phyloP scores from a whole-genome alignment of 768 basidiomycete species.

The Chalciporus sphaerocephalus region DNA sequence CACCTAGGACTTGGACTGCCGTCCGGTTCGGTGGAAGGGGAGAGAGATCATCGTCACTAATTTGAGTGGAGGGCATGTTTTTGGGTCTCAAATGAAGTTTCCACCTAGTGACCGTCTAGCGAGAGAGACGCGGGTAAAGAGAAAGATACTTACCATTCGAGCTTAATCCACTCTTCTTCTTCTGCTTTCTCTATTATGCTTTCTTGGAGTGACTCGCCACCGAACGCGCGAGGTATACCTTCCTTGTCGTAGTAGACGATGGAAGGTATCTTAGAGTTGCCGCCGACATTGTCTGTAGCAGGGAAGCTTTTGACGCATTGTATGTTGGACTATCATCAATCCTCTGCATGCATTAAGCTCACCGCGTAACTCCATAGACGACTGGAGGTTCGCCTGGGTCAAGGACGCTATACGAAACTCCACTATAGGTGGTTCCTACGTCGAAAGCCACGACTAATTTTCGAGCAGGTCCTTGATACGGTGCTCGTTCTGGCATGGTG shows the following conservation, averaged over 20 bases:
- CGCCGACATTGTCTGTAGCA: constrained; percentile 42
- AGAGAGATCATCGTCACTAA: constrained; percentile 35
- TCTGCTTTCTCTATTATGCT: constrained; percentile 37
- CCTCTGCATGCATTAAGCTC: neutral
- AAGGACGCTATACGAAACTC: constrained; percentile 41
- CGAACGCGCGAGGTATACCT: constrained; percentile 40
- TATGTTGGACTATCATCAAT: neutral
- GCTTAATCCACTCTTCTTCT: constrained; percentile 31
- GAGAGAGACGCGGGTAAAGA: neutral
- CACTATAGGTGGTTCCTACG: constrained; percentile 50
- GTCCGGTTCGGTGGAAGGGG: constrained; percentile 42
- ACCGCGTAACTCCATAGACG: constrained; percentile 24
- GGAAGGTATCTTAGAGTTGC: constrained; percentile 48
- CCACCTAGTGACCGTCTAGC: constrained; percentile 28
- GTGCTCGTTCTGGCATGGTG: constrained; percentile 29
- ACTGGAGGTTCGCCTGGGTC: constrained; percentile 28
- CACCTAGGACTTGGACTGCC: constrained; percentile 42
- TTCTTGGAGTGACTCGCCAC: constrained; percentile 43
- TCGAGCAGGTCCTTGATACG: constrained; percentile 38
- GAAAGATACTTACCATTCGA: constrained; percentile 27
- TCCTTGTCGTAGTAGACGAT: constrained; percentile 43
- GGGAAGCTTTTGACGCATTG: constrained; percentile 37
- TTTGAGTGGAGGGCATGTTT: constrained; percentile 15
- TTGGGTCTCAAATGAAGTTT: constrained; percentile 34
- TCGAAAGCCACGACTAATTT: constrained; percentile 50